Conservation (phyloP, 345 rosid genomes). For the Luvunga scandens region DNA sequence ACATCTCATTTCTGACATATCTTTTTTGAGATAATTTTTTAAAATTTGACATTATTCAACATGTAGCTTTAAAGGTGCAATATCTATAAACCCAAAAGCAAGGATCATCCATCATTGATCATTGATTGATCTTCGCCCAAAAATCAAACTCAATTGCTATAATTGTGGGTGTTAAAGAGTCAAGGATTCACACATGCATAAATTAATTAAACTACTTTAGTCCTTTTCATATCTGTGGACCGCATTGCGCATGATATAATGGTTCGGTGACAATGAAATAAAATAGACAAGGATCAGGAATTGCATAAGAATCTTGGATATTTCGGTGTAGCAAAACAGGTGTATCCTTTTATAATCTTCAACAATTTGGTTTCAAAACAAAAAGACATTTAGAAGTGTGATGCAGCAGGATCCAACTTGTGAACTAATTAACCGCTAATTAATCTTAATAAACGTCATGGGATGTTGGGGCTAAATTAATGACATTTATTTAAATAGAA, state of each 20-base stretch:
- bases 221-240: neutral
- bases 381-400: neutral
- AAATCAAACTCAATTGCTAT: neutral
- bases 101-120: neutral
- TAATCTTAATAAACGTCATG: neutral
- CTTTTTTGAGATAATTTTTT: too few species aligned
- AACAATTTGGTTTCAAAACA: neutral
- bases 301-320: neutral
- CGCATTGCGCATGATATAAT: neutral
- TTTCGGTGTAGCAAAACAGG: neutral
- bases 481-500: neutral
- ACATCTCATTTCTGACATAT: too few species aligned
- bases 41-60: too few species aligned
- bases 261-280: neutral
- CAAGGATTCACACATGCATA: neutral
- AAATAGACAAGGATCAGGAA: neutral
- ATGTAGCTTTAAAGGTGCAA: too few species aligned
- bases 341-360: neutral
- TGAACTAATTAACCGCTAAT: neutral
- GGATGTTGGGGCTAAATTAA: neutral
- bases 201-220: neutral
- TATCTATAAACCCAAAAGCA: neutral
- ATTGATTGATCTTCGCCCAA: neutral
- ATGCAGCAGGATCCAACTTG: neutral
- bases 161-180: neutral